Percentiles rank a stretch among this genome's conserved stretches.
Evolutionary conservation across 169 alveolate species (phyloP).

Genomic region (Babesia bovis): DNA sequence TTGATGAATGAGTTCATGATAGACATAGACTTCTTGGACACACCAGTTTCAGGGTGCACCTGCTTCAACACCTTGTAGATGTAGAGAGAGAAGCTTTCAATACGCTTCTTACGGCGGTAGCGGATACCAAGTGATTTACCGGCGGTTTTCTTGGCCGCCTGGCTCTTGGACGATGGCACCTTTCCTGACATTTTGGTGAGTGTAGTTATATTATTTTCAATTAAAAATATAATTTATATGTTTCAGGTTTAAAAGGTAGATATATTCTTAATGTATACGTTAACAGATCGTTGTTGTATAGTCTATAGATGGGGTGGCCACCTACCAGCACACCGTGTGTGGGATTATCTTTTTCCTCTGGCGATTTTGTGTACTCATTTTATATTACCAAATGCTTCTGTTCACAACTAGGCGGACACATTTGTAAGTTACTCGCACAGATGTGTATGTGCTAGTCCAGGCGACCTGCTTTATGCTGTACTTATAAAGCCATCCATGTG

Average conservation of each 20-base stretch:
- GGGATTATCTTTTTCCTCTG: background rate
- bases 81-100: constrained; percentile 96
- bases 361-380: background rate
- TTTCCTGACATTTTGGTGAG: constrained; percentile 81
- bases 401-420: background rate
- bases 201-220: no score
- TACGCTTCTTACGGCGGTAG: constrained; percentile 90
- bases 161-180: constrained; percentile 85
- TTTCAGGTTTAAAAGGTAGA: background rate
- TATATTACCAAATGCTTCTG: background rate
- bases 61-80: constrained; percentile 98
- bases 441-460: background rate
- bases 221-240: background rate
- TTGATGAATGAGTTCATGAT: constrained; percentile 98
- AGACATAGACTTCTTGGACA: constrained; percentile 97
- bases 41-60: constrained; percentile 98
- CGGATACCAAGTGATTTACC: constrained; percentile 87
- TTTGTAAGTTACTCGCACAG: background rate
- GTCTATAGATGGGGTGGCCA: constrained; percentile 33
- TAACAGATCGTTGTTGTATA: no score
- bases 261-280: no score
- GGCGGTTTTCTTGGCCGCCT: constrained; percentile 88
- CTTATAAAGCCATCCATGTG: no score
- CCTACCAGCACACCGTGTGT: constrained; percentile 40
- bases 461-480: no score